Base-by-base conservation (phyloP, 2,329 filamentous ascomycete species). In the Paracamarosporium sp. region DNA sequence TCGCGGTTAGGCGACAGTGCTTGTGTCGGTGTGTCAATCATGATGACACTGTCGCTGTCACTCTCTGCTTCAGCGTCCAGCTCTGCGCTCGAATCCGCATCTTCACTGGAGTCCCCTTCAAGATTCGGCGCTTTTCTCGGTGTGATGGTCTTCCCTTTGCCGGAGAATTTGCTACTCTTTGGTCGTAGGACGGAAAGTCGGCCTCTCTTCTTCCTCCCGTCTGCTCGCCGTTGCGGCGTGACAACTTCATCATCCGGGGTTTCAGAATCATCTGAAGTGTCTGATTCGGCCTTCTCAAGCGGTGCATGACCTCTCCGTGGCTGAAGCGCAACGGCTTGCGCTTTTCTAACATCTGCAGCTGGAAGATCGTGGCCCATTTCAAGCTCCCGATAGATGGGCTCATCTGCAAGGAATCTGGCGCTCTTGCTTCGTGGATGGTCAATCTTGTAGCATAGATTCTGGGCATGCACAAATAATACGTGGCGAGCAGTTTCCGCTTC, bases 401-500 rank as follows among this genome's bases (percentile, higher is more conserved):
- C 73, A 5, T 67, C 59, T 4, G 61, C 60, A 33, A 76, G 75
- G 36, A 70, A 72, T 2, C 63, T 60, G 24, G 67, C 55, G 24
- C 55, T 68, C 45, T 72, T 71, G 27, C 71, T 66, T 33, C 72
- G 69, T 1, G 71, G 71, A 50, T 76, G 70, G 8, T 72, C 67
- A 67, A 79, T 78, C 66, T 76, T 76, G 40, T 74, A 76, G 46
- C 72, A 68, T 8, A 79, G 50, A 38, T 78, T 77, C 20, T 64
- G 55, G 12, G 73, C 75, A 50, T 78, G 75, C 12, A 75, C 75
- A 3, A 72, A 53, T 4, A 78, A 62, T 9, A 76, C 70, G 24
- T 74, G 68, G 17, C 57, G 65, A 6, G 76, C 76, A 8, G 60
- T 64, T 12, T 70, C 65, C 5, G 66, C 53, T 12, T 76, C 68